These are phyloP conservation scores for Colletotrichum sp. DNA, from an alignment of 2,329 filamentous ascomycete genomes.

Conservation along the genomic window DNA sequence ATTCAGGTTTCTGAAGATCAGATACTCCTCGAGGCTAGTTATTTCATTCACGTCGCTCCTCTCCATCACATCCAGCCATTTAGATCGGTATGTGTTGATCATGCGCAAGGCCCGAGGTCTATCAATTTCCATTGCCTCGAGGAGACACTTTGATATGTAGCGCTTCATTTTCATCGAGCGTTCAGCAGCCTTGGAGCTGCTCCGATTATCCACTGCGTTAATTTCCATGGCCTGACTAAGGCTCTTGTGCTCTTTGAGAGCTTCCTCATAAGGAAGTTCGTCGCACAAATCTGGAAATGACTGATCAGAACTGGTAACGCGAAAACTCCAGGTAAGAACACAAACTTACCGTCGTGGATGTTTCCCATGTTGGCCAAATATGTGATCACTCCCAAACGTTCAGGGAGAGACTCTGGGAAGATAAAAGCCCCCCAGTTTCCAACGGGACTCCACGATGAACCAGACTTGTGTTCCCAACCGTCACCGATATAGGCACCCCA, in stretches of 20 bases:
- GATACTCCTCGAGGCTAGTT: background rate
- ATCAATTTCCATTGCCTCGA: background rate
- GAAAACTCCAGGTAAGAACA: background rate
- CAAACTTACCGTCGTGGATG: background rate
- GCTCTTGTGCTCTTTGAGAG: background rate
- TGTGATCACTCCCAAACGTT: background rate
- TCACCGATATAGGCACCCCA: background rate
- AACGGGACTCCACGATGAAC: background rate
- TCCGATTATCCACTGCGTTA: background rate
- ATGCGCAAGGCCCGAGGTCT: background rate
- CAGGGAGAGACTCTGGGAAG: slow-evolving; percentile 1
- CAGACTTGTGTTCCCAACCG: background rate
- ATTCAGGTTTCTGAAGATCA: background rate
- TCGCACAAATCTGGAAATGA: background rate
- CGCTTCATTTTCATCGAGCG: background rate
- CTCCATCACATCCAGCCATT: slow-evolving; percentile 7
- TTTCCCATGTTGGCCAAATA: slow-evolving; percentile 6
- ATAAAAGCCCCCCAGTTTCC: slow-evolving; percentile 11
- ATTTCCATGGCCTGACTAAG: background rate
- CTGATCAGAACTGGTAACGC: background rate
- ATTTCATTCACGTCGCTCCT: background rate
- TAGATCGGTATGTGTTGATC: background rate
- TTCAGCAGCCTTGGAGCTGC: background rate
- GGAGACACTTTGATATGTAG: background rate
- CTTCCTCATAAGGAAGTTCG: background rate